A percentile compares a stretch with the other conserved stretches of the same genome.
phyloP scores from a whole-genome alignment of 257 asterid species.

The Jacaranda mimosifolia region DNA sequence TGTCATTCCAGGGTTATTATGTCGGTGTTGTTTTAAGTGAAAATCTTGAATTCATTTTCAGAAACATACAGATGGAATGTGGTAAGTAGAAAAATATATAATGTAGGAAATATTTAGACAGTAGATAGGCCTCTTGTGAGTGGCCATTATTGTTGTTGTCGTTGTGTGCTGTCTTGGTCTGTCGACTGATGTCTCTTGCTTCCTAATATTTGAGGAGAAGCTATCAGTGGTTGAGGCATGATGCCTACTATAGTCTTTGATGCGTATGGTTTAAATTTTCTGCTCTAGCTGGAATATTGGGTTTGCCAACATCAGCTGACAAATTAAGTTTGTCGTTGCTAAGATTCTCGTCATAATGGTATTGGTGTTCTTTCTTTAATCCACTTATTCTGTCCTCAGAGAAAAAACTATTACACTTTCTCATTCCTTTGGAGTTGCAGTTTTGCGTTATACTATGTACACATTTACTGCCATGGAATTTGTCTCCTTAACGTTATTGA shows the following conservation, averaged over 20 bases:
- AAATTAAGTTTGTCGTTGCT: conserved; percentile 31
- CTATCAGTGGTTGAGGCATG: conserved; percentile 17
- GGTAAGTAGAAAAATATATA: neutral
- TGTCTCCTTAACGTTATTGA: neutral
- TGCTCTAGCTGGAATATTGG: conserved; percentile 23
- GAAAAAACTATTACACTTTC: neutral
- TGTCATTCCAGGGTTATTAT: conserved; percentile 3
- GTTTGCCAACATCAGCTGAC: conserved; percentile 5
- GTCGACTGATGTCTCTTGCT: conserved; percentile 4
- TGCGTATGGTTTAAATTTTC: neutral
- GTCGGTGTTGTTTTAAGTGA: conserved; percentile 2
- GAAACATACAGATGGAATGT: conserved; percentile 14
- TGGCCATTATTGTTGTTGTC: neutral
- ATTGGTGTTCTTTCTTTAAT: conserved; percentile 3
- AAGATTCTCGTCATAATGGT: conserved; percentile 13
- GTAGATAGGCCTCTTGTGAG: neutral
- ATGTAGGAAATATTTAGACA: neutral
- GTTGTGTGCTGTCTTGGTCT: conserved; percentile 19
- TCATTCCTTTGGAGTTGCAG: too few relatives aligned
- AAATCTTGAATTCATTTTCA: conserved; percentile 8
- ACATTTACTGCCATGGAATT: neutral
- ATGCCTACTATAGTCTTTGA: conserved; percentile 12
- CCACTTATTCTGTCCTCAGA: conserved; percentile 10
- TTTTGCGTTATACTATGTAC: too few relatives aligned
- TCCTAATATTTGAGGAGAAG: conserved; percentile 6